phyloP scores from a whole-genome alignment of 106 monocot genomes.

The Xerophyta viscosa region DNA sequence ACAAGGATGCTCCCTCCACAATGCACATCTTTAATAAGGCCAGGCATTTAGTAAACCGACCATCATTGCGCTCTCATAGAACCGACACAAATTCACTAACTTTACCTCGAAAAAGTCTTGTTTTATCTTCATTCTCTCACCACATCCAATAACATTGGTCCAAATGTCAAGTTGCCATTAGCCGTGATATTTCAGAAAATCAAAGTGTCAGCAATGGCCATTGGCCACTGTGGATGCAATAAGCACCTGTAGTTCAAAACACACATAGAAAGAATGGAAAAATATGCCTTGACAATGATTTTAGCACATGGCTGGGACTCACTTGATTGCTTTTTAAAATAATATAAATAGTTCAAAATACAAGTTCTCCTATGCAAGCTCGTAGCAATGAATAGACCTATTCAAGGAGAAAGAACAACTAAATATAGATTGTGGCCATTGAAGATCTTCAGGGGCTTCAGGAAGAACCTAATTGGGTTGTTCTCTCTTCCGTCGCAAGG shows the following conservation, averaged over 20 bases:
- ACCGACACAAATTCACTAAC: neutral
- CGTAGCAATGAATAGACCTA: neutral
- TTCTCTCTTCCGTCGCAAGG: constrained; percentile 13
- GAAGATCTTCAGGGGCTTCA: constrained; percentile 19
- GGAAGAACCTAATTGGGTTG: constrained; percentile 22
- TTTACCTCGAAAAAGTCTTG: neutral
- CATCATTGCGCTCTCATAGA: neutral
- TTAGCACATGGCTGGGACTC: neutral
- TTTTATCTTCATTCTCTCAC: neutral
- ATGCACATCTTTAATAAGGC: too few species aligned
- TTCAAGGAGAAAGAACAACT: constrained; percentile 15
- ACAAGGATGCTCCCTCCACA: too few species aligned
- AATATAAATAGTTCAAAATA: neutral
- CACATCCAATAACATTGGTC: neutral
- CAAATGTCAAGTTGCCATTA: neutral
- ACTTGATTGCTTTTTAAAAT: neutral
- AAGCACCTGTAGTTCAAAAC: neutral
- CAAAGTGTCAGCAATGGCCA: neutral
- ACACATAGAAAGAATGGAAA: neutral
- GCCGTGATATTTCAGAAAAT: neutral
- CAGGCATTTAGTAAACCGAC: neutral
- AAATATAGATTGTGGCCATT: constrained; percentile 19
- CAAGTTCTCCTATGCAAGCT: neutral
- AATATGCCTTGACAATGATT: neutral
- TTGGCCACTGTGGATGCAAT: too few species aligned